Evolutionary conservation across 345 rosid genomes (phyloP).

Genomic region (Boechera stricta): DNA sequence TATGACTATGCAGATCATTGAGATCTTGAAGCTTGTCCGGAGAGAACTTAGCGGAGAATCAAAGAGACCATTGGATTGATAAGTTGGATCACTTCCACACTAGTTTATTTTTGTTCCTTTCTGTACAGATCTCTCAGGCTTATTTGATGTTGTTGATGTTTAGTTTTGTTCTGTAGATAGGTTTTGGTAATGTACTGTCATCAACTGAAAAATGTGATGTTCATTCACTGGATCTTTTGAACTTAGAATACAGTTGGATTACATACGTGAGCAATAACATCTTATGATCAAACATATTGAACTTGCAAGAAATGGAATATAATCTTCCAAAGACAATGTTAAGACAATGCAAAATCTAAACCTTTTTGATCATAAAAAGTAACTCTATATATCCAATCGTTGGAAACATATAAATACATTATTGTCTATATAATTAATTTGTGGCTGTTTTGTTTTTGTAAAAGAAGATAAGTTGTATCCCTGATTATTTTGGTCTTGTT

Average conservation of each 20-base stretch:
- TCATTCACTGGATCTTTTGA: background rate
- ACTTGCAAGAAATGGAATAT: background rate
- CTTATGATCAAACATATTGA: background rate
- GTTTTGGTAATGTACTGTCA: conserved; percentile 22
- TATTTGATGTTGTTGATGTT: conserved; percentile 31
- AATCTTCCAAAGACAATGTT: background rate
- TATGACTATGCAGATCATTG: conserved; percentile 66
- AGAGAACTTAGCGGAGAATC: conserved; percentile 80
- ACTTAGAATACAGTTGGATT: conserved; percentile 2
- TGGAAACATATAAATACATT: no score
- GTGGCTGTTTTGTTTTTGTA: no score
- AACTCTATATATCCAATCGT: no score
- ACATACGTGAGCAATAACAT: background rate
- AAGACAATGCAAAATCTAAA: background rate
- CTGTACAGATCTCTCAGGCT: conserved; percentile 35
- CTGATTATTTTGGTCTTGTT: background rate
- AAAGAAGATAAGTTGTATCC: no score
- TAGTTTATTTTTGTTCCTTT: conserved; percentile 29
- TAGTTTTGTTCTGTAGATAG: conserved; percentile 35
- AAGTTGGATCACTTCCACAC: conserved; percentile 11
- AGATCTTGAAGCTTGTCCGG: conserved; percentile 79
- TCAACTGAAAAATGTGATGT: conserved; percentile 22
- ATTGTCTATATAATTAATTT: no score
- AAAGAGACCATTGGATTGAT: conserved; percentile 48
- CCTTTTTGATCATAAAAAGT: no score